phyloP scores from a whole-genome alignment of 768 basidiomycete genomes.

The Arthromyces matolae region DNA sequence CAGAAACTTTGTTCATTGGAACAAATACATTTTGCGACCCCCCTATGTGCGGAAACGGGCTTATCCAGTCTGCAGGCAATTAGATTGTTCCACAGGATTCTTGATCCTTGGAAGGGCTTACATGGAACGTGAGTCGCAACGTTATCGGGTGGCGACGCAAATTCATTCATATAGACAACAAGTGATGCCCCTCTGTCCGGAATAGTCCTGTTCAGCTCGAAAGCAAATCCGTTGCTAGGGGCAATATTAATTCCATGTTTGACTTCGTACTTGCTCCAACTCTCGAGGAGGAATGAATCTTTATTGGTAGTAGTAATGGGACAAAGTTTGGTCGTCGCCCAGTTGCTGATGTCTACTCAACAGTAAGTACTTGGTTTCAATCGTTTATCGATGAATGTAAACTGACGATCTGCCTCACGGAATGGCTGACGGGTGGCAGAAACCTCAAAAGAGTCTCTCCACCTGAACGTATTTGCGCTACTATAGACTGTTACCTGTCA shows the following conservation, averaged over 20 bases:
- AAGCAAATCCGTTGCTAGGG: neutral
- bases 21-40: neutral
- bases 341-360: neutral
- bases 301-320: neutral
- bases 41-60: neutral
- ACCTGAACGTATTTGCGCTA: neutral
- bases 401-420: conserved; percentile 33
- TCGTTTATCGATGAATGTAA: neutral
- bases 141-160: neutral
- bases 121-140: neutral
- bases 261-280: neutral
- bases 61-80: neutral
- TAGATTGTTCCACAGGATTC: neutral
- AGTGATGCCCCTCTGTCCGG: neutral
- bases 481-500: neutral
- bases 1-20: neutral
- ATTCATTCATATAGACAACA: neutral
- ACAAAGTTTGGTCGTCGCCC: neutral
- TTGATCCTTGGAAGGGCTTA: neutral
- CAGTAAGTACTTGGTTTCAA: neutral
- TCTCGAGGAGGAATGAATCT: neutral
- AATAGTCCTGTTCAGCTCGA: neutral
- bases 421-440: conserved; percentile 24
- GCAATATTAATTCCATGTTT: neutral
- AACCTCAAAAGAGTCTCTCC: conserved; percentile 48